These are phyloP conservation scores for Stagonosporopsis chrysanthemi DNA, from an alignment of 2,329 filamentous ascomycete genomes.

Conservation along the genomic window DNA sequence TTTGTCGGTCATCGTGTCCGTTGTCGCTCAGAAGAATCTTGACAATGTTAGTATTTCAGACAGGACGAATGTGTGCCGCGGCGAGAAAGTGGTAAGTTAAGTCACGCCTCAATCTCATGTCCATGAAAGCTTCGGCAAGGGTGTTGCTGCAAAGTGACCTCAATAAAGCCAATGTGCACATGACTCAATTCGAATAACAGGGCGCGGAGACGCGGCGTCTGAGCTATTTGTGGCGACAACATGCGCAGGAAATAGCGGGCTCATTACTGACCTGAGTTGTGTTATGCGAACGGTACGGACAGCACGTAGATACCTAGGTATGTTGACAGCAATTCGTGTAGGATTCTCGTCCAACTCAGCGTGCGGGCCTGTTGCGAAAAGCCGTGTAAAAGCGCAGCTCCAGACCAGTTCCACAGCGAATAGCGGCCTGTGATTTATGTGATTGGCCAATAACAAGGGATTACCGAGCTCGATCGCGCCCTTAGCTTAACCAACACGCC, in stretches of 20 bases:
- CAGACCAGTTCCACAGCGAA: slow-evolving; percentile 15
- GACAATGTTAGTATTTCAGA: neutral
- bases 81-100: slow-evolving; percentile 11
- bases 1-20: slow-evolving; percentile 19
- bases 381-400: slow-evolving; percentile 1
- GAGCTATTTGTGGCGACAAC: neutral
- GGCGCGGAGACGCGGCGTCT: slow-evolving; percentile 2
- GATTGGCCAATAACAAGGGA: slow-evolving; percentile 23
- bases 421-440: slow-evolving; percentile 23
- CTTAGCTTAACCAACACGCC: slow-evolving; percentile 11
- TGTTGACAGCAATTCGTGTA: slow-evolving; percentile 1
- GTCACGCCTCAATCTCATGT: slow-evolving; percentile 21
- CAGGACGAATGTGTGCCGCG: neutral
- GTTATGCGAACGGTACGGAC: neutral
- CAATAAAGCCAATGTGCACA: slow-evolving; percentile 28
- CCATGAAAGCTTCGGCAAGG: slow-evolving; percentile 32
- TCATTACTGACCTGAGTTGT: slow-evolving; percentile 9
- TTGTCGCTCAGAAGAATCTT: neutral
- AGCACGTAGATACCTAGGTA: neutral
- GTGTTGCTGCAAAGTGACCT: slow-evolving; percentile 28
- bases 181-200: slow-evolving; percentile 29
- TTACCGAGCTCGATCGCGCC: slow-evolving; percentile 11
- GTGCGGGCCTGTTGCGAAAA: slow-evolving; percentile 6
- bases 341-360: slow-evolving; percentile 4
- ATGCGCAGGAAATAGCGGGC: neutral